Percentiles rank a stretch among this genome's conserved stretches.
phyloP scores from a whole-genome alignment of 2,329 filamentous ascomycete species.

The Nemania sp. region DNA sequence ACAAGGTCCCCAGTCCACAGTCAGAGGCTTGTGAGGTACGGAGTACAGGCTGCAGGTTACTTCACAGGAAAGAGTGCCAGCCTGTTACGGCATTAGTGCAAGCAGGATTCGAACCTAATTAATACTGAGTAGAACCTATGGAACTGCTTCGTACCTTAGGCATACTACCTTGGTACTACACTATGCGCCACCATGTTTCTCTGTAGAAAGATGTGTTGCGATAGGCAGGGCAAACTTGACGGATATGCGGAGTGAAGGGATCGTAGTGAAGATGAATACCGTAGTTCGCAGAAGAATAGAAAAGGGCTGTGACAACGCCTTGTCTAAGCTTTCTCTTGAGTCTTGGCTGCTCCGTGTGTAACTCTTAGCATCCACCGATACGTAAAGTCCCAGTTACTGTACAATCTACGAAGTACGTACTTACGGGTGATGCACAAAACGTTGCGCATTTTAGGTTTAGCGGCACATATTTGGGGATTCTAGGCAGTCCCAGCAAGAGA shows the following conservation, averaged over 20 bases:
- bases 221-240: too few relatives aligned
- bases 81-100: too few relatives aligned
- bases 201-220: too few relatives aligned
- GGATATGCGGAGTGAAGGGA: too few relatives aligned
- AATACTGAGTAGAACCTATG: too few relatives aligned
- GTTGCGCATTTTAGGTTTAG: conserved; percentile 17
- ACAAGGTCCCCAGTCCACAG: background rate
- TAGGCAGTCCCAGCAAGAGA: conserved; percentile 6
- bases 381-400: background rate
- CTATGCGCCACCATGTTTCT: too few relatives aligned
- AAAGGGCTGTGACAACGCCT: conserved; percentile 9
- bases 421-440: conserved; percentile 7
- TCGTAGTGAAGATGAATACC: conserved; percentile 1
- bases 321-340: background rate
- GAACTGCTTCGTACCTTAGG: too few relatives aligned
- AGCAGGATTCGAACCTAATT: too few relatives aligned
- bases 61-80: too few relatives aligned
- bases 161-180: too few relatives aligned
- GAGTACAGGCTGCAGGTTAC: too few relatives aligned
- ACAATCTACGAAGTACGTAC: background rate
- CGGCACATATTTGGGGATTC: conserved; percentile 1
- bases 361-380: too few relatives aligned
- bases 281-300: background rate
- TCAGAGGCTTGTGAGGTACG: background rate
- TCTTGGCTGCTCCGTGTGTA: conserved; percentile 6